phyloP scores from a whole-genome alignment of 352 stramenopile genomes.

The Globisporangium orthogonon region DNA sequence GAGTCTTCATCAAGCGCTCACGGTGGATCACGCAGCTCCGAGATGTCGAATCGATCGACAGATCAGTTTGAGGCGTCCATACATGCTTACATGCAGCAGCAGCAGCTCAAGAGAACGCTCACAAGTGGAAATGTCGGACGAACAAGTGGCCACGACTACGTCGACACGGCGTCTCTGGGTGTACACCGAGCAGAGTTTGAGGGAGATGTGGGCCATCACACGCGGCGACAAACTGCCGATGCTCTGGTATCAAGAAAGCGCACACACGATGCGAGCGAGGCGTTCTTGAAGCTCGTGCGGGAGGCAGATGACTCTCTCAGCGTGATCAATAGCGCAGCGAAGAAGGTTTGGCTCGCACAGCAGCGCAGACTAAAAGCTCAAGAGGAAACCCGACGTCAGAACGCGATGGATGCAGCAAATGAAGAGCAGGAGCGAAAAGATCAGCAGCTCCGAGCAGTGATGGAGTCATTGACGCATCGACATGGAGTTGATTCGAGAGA shows the following conservation, averaged over 20 bases:
- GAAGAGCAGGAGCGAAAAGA: constrained; percentile 11
- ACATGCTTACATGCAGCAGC: constrained; percentile 10
- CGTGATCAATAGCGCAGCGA: constrained; percentile 49
- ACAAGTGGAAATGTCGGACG: background rate
- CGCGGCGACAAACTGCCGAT: background rate
- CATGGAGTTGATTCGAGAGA: background rate
- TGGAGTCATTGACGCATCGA: constrained; percentile 17
- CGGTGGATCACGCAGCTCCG: background rate
- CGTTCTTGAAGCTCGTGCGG: constrained; percentile 35
- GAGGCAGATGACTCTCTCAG: constrained; percentile 71
- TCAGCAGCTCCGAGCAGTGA: constrained; percentile 20
- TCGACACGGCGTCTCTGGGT: background rate
- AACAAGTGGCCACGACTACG: background rate
- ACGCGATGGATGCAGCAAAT: background rate
- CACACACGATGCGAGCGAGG: constrained; percentile 10
- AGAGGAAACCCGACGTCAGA: background rate
- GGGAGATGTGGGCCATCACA: too few relatives aligned
- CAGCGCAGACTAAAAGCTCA: constrained; percentile 22
- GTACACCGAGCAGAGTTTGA: background rate
- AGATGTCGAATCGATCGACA: background rate
- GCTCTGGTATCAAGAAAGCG: background rate
- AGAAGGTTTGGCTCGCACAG: constrained; percentile 37
- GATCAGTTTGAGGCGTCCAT: constrained; percentile 8
- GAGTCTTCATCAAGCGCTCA: background rate
- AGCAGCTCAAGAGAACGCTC: background rate